These are phyloP conservation scores for Pythium graminicola DNA, from an alignment of 352 stramenopile genomes.

Conservation along the genomic window DNA sequence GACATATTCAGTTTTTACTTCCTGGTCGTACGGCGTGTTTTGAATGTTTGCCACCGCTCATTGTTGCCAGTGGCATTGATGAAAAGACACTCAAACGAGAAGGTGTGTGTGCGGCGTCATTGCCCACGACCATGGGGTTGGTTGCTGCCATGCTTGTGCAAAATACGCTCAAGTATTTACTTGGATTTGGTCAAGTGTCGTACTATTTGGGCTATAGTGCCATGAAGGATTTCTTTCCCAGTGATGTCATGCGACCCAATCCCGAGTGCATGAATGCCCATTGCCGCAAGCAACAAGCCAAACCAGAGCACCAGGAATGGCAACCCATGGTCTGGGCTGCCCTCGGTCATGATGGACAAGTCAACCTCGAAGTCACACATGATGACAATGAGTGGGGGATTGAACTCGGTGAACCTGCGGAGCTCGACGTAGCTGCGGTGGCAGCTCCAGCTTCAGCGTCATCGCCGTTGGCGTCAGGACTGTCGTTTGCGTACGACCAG, in stretches of 20 bases:
- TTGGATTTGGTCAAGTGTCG: slow-evolving; percentile 79
- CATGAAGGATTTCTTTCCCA: slow-evolving; percentile 85
- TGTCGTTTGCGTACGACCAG: slow-evolving; percentile 61
- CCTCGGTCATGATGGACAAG: slow-evolving; percentile 44
- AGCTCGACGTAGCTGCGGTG: slow-evolving; percentile 6
- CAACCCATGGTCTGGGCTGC: slow-evolving; percentile 67
- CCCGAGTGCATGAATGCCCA: slow-evolving; percentile 74
- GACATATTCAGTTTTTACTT: slow-evolving; percentile 85
- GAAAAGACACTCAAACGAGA: slow-evolving; percentile 85
- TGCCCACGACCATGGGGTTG: slow-evolving; percentile 88
- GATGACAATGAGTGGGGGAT: slow-evolving; percentile 88
- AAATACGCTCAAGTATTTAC: slow-evolving; percentile 83
- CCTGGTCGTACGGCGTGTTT: slow-evolving; percentile 85
- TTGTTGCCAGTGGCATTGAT: slow-evolving; percentile 80
- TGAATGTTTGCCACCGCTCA: slow-evolving; percentile 81
- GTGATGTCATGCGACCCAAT: slow-evolving; percentile 74
- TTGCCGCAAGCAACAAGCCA: slow-evolving; percentile 66
- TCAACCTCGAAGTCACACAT: slow-evolving; percentile 47
- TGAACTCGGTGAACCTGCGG: slow-evolving; percentile 39
- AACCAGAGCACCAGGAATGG: slow-evolving; percentile 40
- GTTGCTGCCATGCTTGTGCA: slow-evolving; percentile 83
- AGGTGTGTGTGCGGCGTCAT: slow-evolving; percentile 80
- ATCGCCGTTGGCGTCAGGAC: slow-evolving; percentile 34
- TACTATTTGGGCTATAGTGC: slow-evolving; percentile 87
- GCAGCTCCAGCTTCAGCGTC: slow-evolving; percentile 8